Evolutionary conservation across 345 rosid genomes (phyloP).

Genomic region (Diplotaxis tenuifolia): DNA sequence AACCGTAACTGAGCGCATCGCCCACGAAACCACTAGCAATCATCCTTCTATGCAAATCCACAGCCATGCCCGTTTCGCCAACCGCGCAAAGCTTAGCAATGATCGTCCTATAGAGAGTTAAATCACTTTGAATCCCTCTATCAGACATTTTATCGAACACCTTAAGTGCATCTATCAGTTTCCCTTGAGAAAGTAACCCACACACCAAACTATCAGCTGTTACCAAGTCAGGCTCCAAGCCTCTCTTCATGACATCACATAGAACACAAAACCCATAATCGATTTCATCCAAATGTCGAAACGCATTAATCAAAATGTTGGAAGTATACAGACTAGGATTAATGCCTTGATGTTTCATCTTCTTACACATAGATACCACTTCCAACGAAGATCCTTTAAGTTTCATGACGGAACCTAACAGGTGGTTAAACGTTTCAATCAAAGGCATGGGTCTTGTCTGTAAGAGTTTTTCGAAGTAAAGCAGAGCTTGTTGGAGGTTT

Average conservation of each 20-base stretch:
- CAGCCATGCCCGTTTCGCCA: neutral
- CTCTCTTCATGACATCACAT: neutral
- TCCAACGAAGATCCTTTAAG: neutral
- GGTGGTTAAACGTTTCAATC: neutral
- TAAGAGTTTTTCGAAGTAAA: neutral
- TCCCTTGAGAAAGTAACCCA: neutral
- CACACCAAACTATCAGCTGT: neutral
- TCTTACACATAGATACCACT: neutral
- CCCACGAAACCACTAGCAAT: neutral
- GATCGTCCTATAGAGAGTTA: neutral
- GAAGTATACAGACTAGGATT: neutral
- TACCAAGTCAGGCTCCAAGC: neutral
- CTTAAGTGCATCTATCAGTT: neutral
- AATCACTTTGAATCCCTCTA: neutral
- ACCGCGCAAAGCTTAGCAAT: neutral
- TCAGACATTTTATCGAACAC: constrained; percentile 19
- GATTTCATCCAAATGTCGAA: neutral
- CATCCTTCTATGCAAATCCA: constrained; percentile 6
- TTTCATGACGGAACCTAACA: neutral
- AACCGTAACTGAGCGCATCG: neutral
- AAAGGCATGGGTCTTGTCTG: neutral
- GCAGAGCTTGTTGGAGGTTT: neutral
- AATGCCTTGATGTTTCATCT: neutral
- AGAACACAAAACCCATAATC: constrained; percentile 1
- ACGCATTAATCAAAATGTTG: neutral